A percentile compares a stretch with the other conserved stretches of the same genome.
Conservation (phyloP, 2,329 filamentous ascomycete species). For the Tolypocladium inflatum region DNA sequence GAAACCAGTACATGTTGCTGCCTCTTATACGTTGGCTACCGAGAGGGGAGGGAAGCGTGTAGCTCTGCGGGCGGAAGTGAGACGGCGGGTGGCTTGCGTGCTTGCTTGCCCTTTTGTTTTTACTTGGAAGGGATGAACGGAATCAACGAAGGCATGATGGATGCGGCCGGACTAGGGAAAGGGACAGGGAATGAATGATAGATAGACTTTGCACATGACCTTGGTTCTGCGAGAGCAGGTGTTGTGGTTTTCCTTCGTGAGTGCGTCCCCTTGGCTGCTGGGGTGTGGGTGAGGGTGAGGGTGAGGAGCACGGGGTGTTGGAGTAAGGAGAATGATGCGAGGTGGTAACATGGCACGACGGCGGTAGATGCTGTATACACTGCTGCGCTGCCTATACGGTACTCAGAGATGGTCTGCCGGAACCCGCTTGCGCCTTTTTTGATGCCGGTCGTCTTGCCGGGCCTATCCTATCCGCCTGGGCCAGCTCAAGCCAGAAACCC, state of each 20-base stretch:
- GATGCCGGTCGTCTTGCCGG: not conserved
- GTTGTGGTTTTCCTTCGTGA: not conserved
- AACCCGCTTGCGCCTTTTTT: not conserved
- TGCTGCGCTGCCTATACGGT: no score
- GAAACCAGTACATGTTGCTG: not conserved
- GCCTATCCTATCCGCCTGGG: not conserved
- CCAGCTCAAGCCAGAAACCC: not conserved
- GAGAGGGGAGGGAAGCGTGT: not conserved
- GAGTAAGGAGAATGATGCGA: not conserved
- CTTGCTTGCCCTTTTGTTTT: not conserved
- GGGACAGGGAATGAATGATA: constrained; percentile 4
- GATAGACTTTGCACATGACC: constrained; percentile 11
- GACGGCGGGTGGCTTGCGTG: not conserved
- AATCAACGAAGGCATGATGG: not conserved
- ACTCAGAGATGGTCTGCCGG: no score
- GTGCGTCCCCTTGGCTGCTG: not conserved
- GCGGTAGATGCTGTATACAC: not conserved
- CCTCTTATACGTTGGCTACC: not conserved
- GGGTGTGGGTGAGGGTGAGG: not conserved
- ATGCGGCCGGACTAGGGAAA: not conserved
- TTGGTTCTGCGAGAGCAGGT: not conserved
- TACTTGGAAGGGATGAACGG: not conserved
- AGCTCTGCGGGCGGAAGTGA: not conserved
- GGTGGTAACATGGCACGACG: not conserved
- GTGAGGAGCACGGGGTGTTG: not conserved